Evolutionary conservation across 2,329 filamentous ascomycete species (phyloP), one percentile per base, ranked within the genome.

Genomic region (Neurospora sp.): DNA sequence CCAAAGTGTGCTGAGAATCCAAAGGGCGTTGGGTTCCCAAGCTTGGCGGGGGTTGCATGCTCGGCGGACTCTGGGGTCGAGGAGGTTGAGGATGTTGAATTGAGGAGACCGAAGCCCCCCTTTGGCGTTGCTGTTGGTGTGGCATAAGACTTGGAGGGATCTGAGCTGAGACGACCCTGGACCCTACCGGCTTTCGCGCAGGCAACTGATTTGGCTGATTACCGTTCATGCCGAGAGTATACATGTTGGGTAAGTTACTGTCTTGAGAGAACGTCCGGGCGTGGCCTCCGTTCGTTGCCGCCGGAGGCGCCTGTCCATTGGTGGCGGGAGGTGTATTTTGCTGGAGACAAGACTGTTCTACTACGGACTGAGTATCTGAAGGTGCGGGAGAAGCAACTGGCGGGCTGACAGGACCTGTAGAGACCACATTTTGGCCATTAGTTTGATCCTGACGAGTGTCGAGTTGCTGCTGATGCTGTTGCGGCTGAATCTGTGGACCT

Each of bases 151-250:
- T 58, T 10, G 66, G 68, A 3, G 39, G 62, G 2, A 40, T 40
- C 69, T 42, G 17, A 38, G 52, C 3, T 69, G 42, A 17, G 70
- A 36, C 52, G 10, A 62, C 28, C 28, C 52, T 62, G 10, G 71
- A 69, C n/a, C 70, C 70, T 17, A 73, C 58, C 13, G 73, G 72
- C 67, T 74, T 75, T 19, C 70, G 72, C 10, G 19, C 43, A n/a
- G 69, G 66, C 2, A 66, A 17, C 23, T 73, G 72, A 33, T 38
- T 66, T 33, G 46, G 33, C 39, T 69, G 23, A 62, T 33, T 62
- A 62, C 52, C 52, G 52, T 62, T 62, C 7, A 62, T 62, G 13
- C 52, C 52, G 28, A 62, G 52, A 62, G 52, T 36, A 62, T 33
- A 62, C 52, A 36, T n/a, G 23, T 17, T 62, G 15, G 52, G 52